Conservation (phyloP, 2,329 filamentous ascomycete species). For the Kalaharituber pfeilii region DNA sequence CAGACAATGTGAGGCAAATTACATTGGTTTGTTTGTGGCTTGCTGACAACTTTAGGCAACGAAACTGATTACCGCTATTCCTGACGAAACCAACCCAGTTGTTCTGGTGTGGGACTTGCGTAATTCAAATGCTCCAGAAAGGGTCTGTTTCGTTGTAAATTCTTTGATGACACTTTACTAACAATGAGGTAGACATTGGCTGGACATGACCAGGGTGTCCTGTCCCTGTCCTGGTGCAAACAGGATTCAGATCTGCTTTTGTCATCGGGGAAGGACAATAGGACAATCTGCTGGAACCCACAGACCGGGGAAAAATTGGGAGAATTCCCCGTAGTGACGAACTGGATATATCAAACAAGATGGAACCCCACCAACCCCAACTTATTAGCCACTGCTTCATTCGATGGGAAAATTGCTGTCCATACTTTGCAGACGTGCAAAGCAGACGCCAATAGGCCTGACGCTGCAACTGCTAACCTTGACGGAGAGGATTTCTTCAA, state of each 20-base stretch:
- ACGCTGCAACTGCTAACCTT: constrained; percentile 46
- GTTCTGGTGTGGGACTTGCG: constrained; percentile 89
- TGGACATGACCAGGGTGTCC: constrained; percentile 84
- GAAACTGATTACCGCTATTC: constrained; percentile 80
- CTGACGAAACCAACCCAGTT: constrained; percentile 71
- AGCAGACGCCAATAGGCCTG: constrained; percentile 23
- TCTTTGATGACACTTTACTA: neutral
- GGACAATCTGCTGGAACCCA: constrained; percentile 90
- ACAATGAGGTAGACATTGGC: constrained; percentile 44
- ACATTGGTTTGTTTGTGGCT: neutral
- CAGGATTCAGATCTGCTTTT: constrained; percentile 79
- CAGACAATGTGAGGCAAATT: constrained; percentile 45
- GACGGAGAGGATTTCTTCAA: constrained; percentile 95
- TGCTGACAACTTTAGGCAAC: constrained; percentile 40
- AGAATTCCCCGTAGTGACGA: constrained; percentile 94
- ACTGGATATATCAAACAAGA: constrained; percentile 92
- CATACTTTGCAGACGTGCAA: constrained; percentile 76
- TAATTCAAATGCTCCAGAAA: constrained; percentile 86
- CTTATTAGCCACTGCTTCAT: constrained; percentile 84
- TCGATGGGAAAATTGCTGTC: constrained; percentile 87
- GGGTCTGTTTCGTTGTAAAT: constrained; percentile 25
- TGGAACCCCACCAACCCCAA: constrained; percentile 90
- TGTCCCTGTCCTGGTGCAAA: constrained; percentile 87
- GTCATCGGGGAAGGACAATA: constrained; percentile 92
- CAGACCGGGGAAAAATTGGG: constrained; percentile 74